Percentiles rank a stretch among this genome's conserved stretches.
Evolutionary conservation across 2,329 filamentous ascomycete species (phyloP).

Genomic region (Ceratocystis papillata): DNA sequence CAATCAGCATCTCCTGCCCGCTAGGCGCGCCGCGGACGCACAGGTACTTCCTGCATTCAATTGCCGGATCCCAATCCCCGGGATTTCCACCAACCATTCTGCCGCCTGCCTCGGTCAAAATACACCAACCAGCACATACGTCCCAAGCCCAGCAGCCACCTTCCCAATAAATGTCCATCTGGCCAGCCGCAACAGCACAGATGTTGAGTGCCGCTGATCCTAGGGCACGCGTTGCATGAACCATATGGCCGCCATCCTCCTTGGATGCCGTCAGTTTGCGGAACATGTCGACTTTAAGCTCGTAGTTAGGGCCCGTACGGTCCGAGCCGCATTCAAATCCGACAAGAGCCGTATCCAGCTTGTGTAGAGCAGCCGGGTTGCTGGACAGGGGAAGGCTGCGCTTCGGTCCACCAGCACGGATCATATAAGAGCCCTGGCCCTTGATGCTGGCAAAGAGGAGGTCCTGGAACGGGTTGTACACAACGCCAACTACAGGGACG

Average conservation of each 20-base stretch:
- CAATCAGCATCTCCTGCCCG: constrained; percentile 50
- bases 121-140: constrained; percentile 70
- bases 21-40: constrained; percentile 49
- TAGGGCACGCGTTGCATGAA: constrained; percentile 59
- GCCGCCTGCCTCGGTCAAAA: constrained; percentile 63
- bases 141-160: constrained; percentile 80
- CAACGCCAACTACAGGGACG: constrained; percentile 56
- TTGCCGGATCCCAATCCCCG: constrained; percentile 53
- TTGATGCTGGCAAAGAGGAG: constrained; percentile 58
- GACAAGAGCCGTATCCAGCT: constrained; percentile 53
- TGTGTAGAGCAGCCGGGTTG: constrained; percentile 45
- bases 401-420: constrained; percentile 35
- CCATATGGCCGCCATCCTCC: constrained; percentile 61
- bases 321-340: constrained; percentile 64
- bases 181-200: constrained; percentile 59
- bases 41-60: constrained; percentile 52
- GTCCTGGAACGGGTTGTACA: constrained; percentile 69
- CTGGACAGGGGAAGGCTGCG: constrained; percentile 35
- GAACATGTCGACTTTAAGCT: constrained; percentile 58
- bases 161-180: constrained; percentile 69
- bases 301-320: constrained; percentile 58
- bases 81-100: constrained; percentile 62
- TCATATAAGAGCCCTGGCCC: constrained; percentile 54
- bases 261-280: constrained; percentile 46
- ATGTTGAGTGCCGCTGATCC: constrained; percentile 67